Evolutionary conservation across 2,329 filamentous ascomycete species (phyloP), one percentile per base, ranked within the genome.

Genomic region (Chrysoporthe cubensis): DNA sequence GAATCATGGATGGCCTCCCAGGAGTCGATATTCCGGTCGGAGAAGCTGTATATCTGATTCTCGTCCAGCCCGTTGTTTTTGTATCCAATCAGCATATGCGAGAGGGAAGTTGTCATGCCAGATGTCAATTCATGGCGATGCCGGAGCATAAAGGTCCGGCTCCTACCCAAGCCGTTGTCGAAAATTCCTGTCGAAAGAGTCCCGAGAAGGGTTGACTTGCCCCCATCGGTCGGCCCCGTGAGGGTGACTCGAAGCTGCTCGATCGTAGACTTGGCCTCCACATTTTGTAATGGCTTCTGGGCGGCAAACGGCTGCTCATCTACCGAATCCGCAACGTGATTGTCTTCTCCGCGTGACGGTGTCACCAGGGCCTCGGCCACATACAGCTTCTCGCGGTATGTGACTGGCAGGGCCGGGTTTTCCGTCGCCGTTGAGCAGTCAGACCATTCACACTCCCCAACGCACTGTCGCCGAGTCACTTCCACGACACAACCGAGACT

Each of bases 1-100:
- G 89, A 87, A 48, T 92, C 90, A 77, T 99, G 96, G 64, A 98
- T 96, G 76, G 97, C 95, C 64, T 92, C 90, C 96, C 96, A 99
- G 0, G 94, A 94, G 68, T 93, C 92, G 59, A 97, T 90, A 75
- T 97, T 93, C 16, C 90, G 90, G 69, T 91, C 90, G 3, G 92
- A 90, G 76, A 96, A 98, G 76, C 97, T 98, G 74, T 97, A 83
- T 50, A 96, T 84, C 11, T 75, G 75, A 37, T 75, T 75, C 4
- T 83, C 80, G 14, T 70, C 68, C 3, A 63, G n/a, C 6, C 66
- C 66, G 26, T 63, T 64, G 32, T 68, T 68, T 54, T 86, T 84
- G 76, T 98, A 99, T 8, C 96, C 96, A 70, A 99, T 87, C 11
- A 99, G 84, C 77, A 98, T 96, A 75, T 97, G 95, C 0, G 96